Base-by-base conservation (phyloP, 352 stramenopile species). In the Phytophthora kernoviae region DNA sequence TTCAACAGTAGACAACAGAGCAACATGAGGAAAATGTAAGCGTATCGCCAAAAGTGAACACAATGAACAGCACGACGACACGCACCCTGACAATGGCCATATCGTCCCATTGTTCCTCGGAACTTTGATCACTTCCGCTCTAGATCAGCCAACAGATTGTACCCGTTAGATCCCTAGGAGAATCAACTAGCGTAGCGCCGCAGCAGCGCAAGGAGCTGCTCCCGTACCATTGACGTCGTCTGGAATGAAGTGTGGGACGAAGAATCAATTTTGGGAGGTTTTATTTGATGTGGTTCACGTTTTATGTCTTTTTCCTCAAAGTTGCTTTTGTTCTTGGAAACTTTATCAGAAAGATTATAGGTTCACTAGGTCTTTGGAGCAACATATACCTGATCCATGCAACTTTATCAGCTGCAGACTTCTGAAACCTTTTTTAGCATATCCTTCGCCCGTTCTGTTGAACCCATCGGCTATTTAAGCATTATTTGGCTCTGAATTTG, bases 41-140 rank as follows among this genome's bases (percentile, higher is more conserved):
- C 27, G 15, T 7, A 46, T n/a, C n/a, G n/a, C n/a, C n/a, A n/a
- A n/a, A n/a, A n/a, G n/a, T n/a, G n/a, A n/a, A 30, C 24, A 30
- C 24, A n/a, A 30, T 30, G 24, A 30, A 30, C 3, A 30, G 24
- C 17, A 43, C 12, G 7, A n/a, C 5, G 52, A 17, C 21, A 21
- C 22, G 18, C 58, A 92, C 83, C 68, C 81, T 61, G 26, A 92
- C 81, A 49, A 92, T 91, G 45, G 83, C 83, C 79, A 92, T 87
- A 65, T 92, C 83, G 55, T 92, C 83, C 83, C 83, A 92, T 79
- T 82, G 76, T 48, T 90, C 80, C 21, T 86, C 80, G n/a, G 52
- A 68, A 11, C 64, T 60, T 5, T 75, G 59, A 6, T 84, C 73
- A 30, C 77, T 89, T 57, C 54, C 68, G 45, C 62, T 86, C 79